phyloP scores from a whole-genome alignment of 176 grass and related monocot species.

The Paspalum notatum region DNA sequence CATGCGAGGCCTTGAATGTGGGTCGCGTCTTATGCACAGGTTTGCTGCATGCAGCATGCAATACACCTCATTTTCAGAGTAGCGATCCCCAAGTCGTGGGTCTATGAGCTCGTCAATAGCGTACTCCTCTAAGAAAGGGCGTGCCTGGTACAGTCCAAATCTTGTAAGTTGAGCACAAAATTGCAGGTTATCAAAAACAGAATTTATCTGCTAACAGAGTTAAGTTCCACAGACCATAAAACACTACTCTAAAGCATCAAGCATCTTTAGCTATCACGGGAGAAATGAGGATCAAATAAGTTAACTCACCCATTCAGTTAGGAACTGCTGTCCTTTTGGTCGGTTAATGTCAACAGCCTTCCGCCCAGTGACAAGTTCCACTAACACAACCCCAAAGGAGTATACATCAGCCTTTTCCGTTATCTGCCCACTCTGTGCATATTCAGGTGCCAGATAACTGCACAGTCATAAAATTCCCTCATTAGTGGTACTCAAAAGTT shows the following conservation, averaged over 20 bases:
- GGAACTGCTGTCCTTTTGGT: conserved; percentile 95
- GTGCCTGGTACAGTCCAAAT: conserved; percentile 57
- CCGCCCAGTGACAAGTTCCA: conserved; percentile 92
- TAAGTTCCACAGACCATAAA: not conserved
- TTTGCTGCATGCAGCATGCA: conserved; percentile 92
- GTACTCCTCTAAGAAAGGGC: conserved; percentile 70
- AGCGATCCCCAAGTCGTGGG: conserved; percentile 66
- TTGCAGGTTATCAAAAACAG: not conserved
- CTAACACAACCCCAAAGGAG: conserved; percentile 92
- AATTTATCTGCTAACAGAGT: not conserved
- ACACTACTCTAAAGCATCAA: not conserved
- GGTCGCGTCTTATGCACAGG: conserved; percentile 83
- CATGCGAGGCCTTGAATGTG: conserved; percentile 94
- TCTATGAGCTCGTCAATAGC: conserved; percentile 73
- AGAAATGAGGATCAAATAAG: conserved; percentile 10
- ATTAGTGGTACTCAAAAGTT: not conserved
- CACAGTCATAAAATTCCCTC: conserved; percentile 16
- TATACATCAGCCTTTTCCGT: conserved; percentile 99
- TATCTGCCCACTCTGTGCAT: conserved; percentile 96
- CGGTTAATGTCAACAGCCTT: conserved; percentile 97
- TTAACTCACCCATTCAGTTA: conserved; percentile 95
- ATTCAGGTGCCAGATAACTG: conserved; percentile 89
- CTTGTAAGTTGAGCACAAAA: conserved; percentile 28
- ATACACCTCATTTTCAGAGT: conserved; percentile 72
- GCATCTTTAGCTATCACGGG: not conserved